Evolutionary conservation across 2,329 filamentous ascomycete species (phyloP).

Genomic region (Rhytidhysteron rufulum): DNA sequence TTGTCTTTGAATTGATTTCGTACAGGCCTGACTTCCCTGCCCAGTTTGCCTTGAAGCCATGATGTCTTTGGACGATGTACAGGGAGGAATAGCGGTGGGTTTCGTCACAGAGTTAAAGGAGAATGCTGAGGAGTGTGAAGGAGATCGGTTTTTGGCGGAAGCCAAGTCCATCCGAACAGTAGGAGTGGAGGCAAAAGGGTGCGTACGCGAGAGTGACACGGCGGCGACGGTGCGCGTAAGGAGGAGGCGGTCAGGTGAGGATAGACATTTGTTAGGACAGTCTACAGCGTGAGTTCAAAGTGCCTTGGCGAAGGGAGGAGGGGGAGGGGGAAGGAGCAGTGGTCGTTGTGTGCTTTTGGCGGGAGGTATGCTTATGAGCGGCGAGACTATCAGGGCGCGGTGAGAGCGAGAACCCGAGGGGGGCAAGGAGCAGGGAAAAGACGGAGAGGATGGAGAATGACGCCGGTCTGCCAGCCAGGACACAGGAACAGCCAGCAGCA

Average conservation of each 20-base stretch:
- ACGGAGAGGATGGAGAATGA: slow-evolving; percentile 3
- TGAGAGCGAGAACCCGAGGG: neutral
- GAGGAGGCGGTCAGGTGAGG: slow-evolving; percentile 7
- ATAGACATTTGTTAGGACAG: slow-evolving; percentile 8
- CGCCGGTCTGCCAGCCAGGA: neutral
- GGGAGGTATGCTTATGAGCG: slow-evolving; percentile 14
- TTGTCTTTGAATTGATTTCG: slow-evolving; percentile 21
- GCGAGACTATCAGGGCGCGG: slow-evolving; percentile 14
- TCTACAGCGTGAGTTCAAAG: neutral
- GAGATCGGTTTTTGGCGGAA: slow-evolving; percentile 6
- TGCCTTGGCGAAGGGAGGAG: neutral
- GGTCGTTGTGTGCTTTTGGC: slow-evolving; percentile 9
- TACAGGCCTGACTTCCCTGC: slow-evolving; percentile 20
- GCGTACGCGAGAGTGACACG: slow-evolving; percentile 17
- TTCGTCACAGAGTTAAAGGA: too few species aligned
- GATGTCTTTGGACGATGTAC: too few species aligned
- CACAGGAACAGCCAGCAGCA: neutral
- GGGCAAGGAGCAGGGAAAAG: neutral
- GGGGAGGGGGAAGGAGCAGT: slow-evolving; percentile 1
- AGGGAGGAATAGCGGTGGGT: too few species aligned
- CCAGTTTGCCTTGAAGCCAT: slow-evolving; percentile 26
- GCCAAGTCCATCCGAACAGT: slow-evolving; percentile 9
- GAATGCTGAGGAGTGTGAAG: slow-evolving; percentile 5
- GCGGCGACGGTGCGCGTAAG: slow-evolving; percentile 10
- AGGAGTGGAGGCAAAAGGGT: slow-evolving; percentile 9